Percentiles rank a stretch among this genome's conserved stretches.
These are phyloP conservation scores for Lentinula sp. DNA, from an alignment of 768 basidiomycete species.

Conservation along the genomic window DNA sequence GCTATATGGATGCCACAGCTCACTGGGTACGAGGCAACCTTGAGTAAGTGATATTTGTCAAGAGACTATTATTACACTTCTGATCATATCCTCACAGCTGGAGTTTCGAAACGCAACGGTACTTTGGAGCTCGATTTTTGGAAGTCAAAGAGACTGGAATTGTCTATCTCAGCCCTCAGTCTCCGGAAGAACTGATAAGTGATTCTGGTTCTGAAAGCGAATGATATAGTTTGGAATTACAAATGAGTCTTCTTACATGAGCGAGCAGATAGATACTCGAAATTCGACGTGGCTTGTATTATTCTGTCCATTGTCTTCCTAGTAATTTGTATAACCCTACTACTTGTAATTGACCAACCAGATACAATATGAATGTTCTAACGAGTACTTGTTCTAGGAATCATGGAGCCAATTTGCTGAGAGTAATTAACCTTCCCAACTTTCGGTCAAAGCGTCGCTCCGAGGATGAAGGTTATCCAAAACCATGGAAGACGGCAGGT, in stretches of 20 bases:
- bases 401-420: no score
- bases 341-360: no score
- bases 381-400: no score
- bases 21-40: constrained; percentile 61
- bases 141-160: constrained; percentile 47
- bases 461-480: no score
- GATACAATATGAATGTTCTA: no score
- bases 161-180: constrained; percentile 33
- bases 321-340: no score
- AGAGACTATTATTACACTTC: neutral
- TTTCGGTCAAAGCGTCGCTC: no score
- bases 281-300: no score
- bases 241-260: neutral
- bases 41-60: constrained; percentile 28
- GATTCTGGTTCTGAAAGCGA: constrained; percentile 8
- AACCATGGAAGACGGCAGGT: no score
- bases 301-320: no score
- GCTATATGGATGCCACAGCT: constrained; percentile 50
- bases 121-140: constrained; percentile 53
- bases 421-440: no score
- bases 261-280: no score
- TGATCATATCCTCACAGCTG: constrained; percentile 28
- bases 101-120: constrained; percentile 66
- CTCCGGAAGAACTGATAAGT: constrained; percentile 24
- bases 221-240: neutral